Conservation (phyloP, 345 rosid species). For the Carallia brachiata region DNA sequence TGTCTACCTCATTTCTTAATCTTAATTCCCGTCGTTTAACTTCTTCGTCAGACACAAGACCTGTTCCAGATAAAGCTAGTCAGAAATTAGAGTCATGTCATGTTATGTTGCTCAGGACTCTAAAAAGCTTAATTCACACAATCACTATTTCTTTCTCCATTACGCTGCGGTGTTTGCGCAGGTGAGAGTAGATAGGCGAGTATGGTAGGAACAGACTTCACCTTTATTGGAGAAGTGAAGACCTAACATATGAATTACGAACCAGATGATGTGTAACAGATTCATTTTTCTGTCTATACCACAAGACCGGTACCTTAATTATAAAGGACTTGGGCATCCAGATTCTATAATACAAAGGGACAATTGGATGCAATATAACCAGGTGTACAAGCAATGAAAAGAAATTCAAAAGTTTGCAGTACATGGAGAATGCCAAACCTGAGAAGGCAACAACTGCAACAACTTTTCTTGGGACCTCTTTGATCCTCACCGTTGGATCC, state of each 20-base stretch:
- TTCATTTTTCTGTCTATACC: conserved; percentile 3
- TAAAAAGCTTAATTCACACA: neutral
- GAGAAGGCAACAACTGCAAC: conserved; percentile 83
- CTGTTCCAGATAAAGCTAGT: conserved; percentile 34
- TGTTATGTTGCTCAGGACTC: neutral
- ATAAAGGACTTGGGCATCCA: neutral
- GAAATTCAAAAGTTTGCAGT: neutral
- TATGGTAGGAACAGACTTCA: neutral
- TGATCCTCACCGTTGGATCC: conserved; percentile 70
- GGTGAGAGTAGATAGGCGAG: neutral
- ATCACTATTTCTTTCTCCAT: neutral
- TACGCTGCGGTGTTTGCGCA: neutral
- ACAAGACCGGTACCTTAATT: neutral
- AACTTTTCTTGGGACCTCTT: conserved; percentile 61
- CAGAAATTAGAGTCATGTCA: conserved; percentile 8
- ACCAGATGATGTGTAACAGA: neutral
- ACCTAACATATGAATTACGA: neutral
- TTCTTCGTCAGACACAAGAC: conserved; percentile 80
- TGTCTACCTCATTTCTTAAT: conserved; percentile 51
- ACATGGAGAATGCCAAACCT: conserved; percentile 40
- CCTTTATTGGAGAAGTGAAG: neutral
- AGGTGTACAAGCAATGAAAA: neutral
- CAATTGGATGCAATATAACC: neutral
- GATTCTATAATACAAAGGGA: neutral
- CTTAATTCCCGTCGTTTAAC: conserved; percentile 57